phyloP scores from a whole-genome alignment of 208 protist species.

The Vickermania ingenoplastis region DNA sequence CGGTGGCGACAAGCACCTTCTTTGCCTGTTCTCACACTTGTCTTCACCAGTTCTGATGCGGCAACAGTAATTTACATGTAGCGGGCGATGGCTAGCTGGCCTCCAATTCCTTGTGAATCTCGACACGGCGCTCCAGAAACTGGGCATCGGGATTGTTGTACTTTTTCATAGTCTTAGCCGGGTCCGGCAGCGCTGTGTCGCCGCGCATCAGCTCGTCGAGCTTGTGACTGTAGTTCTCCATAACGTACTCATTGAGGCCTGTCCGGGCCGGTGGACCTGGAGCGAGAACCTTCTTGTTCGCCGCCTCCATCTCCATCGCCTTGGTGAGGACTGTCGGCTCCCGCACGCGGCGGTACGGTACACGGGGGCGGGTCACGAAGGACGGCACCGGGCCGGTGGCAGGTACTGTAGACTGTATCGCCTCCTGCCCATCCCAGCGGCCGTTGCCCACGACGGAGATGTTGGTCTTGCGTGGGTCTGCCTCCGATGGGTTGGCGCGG shows the following conservation, averaged over 20 bases:
- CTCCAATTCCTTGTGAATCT: neutral
- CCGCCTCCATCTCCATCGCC: constrained; percentile 1
- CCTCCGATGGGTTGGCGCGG: constrained; percentile 17
- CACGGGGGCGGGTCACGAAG: neutral
- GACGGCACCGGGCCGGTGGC: neutral
- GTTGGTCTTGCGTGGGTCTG: constrained; percentile 10
- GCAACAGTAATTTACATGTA: too few relatives aligned
- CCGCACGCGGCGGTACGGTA: neutral
- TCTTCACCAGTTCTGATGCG: too few relatives aligned
- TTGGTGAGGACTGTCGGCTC: neutral
- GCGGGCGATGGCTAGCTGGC: too few relatives aligned
- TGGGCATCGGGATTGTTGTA: constrained; percentile 1
- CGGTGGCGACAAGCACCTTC: too few relatives aligned
- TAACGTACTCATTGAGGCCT: constrained; percentile 1
- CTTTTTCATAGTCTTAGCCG: neutral
- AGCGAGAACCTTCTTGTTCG: neutral
- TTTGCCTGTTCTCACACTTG: too few relatives aligned
- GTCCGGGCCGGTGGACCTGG: constrained; percentile 3
- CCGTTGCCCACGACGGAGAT: constrained; percentile 32
- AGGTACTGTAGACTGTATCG: constrained; percentile 1
- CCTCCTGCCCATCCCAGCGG: constrained; percentile 27
- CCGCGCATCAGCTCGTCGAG: constrained; percentile 3
- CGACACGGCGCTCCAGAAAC: neutral
- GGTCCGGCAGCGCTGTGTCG: neutral
- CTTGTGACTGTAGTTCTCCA: constrained; percentile 5